Conservation (phyloP, 768 basidiomycete genomes). For the Sarcodon aspratus region DNA sequence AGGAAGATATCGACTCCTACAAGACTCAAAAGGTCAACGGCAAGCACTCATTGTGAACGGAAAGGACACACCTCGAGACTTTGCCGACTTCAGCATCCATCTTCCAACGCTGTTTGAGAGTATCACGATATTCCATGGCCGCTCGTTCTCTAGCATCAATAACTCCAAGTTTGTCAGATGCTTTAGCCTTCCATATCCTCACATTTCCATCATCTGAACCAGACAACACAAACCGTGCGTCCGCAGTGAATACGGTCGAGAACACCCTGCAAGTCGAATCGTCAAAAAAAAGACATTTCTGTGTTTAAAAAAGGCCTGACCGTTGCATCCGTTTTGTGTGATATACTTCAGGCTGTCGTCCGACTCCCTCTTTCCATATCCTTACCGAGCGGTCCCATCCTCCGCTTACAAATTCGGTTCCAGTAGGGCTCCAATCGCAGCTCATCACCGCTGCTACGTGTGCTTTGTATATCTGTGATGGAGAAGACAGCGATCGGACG, state of each 20-base stretch:
- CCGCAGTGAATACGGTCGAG: slow-evolving; percentile 78
- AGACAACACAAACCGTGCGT: slow-evolving; percentile 82
- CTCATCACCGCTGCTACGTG: slow-evolving; percentile 96
- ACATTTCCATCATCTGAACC: slow-evolving; percentile 96
- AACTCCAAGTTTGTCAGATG: slow-evolving; percentile 85
- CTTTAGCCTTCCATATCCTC: slow-evolving; percentile 89
- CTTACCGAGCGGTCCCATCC: slow-evolving; percentile 93
- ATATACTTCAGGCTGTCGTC: slow-evolving; percentile 79
- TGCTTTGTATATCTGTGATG: slow-evolving; percentile 92
- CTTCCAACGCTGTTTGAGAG: slow-evolving; percentile 83
- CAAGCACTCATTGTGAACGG: not conserved
- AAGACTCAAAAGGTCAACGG: not conserved
- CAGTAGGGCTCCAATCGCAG: slow-evolving; percentile 97
- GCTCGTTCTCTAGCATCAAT: slow-evolving; percentile 85
- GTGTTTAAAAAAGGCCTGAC: slow-evolving; percentile 23
- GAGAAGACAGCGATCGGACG: slow-evolving; percentile 68
- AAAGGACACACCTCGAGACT: slow-evolving; percentile 57
- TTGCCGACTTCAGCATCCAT: slow-evolving; percentile 72
- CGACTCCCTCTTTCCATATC: slow-evolving; percentile 84
- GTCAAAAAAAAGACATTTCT: not conserved
- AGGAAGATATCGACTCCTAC: slow-evolving; percentile 73
- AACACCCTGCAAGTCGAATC: slow-evolving; percentile 51
- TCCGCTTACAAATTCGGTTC: slow-evolving; percentile 90
- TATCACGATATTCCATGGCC: slow-evolving; percentile 85
- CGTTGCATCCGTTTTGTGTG: slow-evolving; percentile 99